A percentile compares a stretch with the other conserved stretches of the same genome.
phyloP scores from a whole-genome alignment of 768 basidiomycete species.

The Suillus cothurnatus region DNA sequence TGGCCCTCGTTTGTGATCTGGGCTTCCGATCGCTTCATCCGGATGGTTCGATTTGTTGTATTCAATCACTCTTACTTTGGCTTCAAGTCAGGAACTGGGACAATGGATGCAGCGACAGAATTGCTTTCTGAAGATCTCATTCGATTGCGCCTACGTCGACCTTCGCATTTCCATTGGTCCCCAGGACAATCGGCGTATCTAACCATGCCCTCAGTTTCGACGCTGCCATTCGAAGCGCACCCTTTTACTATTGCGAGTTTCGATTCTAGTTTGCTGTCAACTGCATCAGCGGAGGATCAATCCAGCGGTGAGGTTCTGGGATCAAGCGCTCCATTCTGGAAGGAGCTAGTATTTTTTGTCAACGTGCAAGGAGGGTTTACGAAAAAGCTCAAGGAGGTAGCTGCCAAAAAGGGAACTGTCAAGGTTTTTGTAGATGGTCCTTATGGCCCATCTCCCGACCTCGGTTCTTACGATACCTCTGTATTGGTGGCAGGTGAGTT shows the following conservation, averaged over 20 bases:
- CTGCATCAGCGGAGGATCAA: background rate
- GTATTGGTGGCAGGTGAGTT: conserved; percentile 51
- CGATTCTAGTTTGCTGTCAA: conserved; percentile 25
- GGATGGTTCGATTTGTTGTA: conserved; percentile 44
- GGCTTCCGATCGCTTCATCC: conserved; percentile 52
- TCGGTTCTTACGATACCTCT: conserved; percentile 45
- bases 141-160: conserved; percentile 46
- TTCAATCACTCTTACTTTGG: conserved; percentile 46
- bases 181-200: conserved; percentile 60
- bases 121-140: conserved; percentile 48
- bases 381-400: conserved; percentile 41
- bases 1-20: conserved; percentile 34
- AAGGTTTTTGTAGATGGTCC: conserved; percentile 62
- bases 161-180: conserved; percentile 50
- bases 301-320: background rate
- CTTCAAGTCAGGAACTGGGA: conserved; percentile 23
- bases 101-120: conserved; percentile 43
- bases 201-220: conserved; percentile 48
- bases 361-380: conserved; percentile 65
- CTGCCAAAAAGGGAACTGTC: conserved; percentile 32
- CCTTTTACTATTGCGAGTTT: conserved; percentile 64
- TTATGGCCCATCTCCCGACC: conserved; percentile 47
- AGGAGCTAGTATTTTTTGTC: conserved; percentile 59
- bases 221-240: conserved; percentile 52
- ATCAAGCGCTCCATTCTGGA: conserved; percentile 21